These are phyloP conservation scores for Ailanthus altissimus DNA, from an alignment of 345 rosid genomes.

Conservation along the genomic window DNA sequence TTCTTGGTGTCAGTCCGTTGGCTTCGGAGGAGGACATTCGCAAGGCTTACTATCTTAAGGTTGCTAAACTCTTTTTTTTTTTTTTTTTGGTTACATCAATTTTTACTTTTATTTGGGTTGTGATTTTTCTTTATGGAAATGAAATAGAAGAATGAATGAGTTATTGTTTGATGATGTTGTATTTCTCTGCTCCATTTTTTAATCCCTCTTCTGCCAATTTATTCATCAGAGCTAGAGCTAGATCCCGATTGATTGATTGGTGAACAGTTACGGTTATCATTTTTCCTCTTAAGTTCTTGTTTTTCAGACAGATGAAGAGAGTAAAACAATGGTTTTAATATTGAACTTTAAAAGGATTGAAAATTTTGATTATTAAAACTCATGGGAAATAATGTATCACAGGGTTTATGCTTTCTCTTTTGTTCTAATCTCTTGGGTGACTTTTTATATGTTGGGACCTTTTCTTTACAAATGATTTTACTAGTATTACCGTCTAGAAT, in stretches of 20 bases:
- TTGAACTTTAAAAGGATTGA: too few species aligned
- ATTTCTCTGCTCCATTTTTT: background rate
- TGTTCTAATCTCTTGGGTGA: background rate
- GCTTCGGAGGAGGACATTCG: slow-evolving; percentile 77
- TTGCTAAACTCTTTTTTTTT: background rate
- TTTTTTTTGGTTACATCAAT: background rate
- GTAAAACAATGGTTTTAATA: too few species aligned
- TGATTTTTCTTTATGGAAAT: background rate
- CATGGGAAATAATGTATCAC: too few species aligned
- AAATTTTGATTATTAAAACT: too few species aligned
- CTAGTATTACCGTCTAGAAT: background rate
- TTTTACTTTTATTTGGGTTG: background rate
- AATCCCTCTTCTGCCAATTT: background rate
- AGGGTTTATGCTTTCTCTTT: background rate
- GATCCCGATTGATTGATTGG: background rate
- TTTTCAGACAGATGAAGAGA: too few species aligned
- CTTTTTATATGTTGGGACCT: background rate
- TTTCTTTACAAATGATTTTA: background rate
- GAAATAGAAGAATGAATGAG: background rate
- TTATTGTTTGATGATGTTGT: background rate
- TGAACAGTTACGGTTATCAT: too few species aligned
- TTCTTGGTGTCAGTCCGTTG: slow-evolving; percentile 56
- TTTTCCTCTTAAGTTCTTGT: too few species aligned
- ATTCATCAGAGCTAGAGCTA: background rate
- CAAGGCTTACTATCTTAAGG: slow-evolving; percentile 75